Conservation (phyloP, 2,329 filamentous ascomycete genomes). For the Pleomassaria siparia region DNA sequence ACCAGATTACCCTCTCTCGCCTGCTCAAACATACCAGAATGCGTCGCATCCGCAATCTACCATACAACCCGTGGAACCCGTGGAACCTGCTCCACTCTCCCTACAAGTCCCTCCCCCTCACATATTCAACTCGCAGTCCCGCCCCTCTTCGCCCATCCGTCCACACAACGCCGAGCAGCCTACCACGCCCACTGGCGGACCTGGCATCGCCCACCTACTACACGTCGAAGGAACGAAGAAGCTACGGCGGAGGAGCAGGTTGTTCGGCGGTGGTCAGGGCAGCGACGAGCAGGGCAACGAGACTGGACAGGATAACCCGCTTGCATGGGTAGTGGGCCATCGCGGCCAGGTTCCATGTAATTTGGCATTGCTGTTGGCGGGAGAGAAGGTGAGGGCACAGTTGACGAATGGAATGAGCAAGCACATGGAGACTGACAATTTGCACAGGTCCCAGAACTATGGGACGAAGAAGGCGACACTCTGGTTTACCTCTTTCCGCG, state of each 20-base stretch:
- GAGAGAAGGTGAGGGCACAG: conserved; percentile 55
- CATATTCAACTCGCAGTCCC: conserved; percentile 19
- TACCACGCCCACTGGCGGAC: no score
- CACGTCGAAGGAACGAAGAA: conserved; percentile 32
- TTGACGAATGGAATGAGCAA: not conserved
- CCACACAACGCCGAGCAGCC: conserved; percentile 6
- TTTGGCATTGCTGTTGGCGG: conserved; percentile 51
- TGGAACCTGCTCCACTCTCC: conserved; percentile 20
- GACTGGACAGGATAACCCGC: conserved; percentile 23
- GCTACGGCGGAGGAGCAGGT: conserved; percentile 36
- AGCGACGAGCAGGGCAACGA: conserved; percentile 24
- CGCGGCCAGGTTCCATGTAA: conserved; percentile 60
- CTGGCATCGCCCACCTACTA: no score
- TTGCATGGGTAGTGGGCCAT: conserved; percentile 62
- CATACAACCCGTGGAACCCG: conserved; percentile 29
- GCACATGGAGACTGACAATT: not conserved
- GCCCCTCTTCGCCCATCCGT: conserved; percentile 28
- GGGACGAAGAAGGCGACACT: conserved; percentile 65
- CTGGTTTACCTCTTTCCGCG: conserved; percentile 64
- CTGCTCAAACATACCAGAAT: conserved; percentile 11
- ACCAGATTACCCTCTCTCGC: conserved; percentile 34
- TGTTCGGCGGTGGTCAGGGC: conserved; percentile 32
- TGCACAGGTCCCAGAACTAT: conserved; percentile 57
- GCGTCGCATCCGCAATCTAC: conserved; percentile 22
- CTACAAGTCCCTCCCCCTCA: conserved; percentile 26